These are phyloP conservation scores for Erodium maritimum DNA, from an alignment of 345 rosid genomes.

Conservation along the genomic window DNA sequence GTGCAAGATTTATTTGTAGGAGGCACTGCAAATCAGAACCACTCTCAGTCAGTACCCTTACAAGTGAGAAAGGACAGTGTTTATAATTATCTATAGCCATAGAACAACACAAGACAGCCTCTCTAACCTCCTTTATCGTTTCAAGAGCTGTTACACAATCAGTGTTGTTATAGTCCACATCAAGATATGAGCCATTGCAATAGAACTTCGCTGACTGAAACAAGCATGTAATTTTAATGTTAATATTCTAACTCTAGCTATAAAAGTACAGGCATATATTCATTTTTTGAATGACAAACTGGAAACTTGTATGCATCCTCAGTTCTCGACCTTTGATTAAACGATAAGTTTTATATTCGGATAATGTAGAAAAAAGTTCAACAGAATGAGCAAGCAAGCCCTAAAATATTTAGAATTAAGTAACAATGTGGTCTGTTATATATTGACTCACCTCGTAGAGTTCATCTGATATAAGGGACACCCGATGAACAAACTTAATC, in stretches of 20 bases:
- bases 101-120: not conserved
- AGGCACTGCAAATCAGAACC: constrained; percentile 17
- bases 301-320: too few species aligned
- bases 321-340: too few species aligned
- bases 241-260: too few species aligned
- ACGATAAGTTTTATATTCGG: too few species aligned
- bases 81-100: not conserved
- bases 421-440: not conserved
- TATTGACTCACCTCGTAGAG: constrained; percentile 17
- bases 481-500: constrained; percentile 21
- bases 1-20: constrained; percentile 24
- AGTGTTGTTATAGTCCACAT: constrained; percentile 18
- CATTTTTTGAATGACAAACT: too few species aligned
- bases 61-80: not conserved
- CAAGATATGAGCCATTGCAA: constrained; percentile 18
- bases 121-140: constrained; percentile 16
- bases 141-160: constrained; percentile 15
- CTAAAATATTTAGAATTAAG: not conserved
- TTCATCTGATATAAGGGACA: constrained; percentile 25
- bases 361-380: too few species aligned
- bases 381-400: not conserved
- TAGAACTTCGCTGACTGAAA: constrained; percentile 15
- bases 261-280: too few species aligned
- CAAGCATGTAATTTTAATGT: not conserved
- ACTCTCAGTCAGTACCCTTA: not conserved